Evolutionary conservation across 73 alveolate genomes (phyloP), one percentile per base, ranked within the genome.

Genomic region (Paramecium primaurelia): DNA sequence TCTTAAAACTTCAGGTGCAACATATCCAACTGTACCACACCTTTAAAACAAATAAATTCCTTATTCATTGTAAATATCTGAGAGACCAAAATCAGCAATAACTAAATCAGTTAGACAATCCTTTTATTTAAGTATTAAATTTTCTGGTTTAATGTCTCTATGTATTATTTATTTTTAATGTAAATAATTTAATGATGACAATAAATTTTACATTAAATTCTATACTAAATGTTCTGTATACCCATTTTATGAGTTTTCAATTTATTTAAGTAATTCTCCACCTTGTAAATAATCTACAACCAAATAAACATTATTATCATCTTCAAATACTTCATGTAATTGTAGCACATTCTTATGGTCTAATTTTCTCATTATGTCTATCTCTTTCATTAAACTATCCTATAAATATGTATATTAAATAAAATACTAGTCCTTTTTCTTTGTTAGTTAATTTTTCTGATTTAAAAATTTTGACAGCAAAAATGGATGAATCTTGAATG

Each of bases 1-100:
- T 49, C 92, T 64, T 20, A 93, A 92, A 60, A 95, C 94, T 95
- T 95, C 98, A 25, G 93, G 93, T 11, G 93, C 88, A 47, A 87
- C 73, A 45, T 87, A 87, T 75, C 60, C 88, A 34, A 40, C 14
- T 32, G 88, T 75, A n/a, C 88, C 88, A 75, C 88, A 75, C 8
- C 47, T 68, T 32, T 28, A 42, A 34, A 68, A 68, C 11, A 68
- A 25, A 26, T 68, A 68, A 68, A 32, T n/a, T 12, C 84, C 40
- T 68, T 68, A 11, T 68, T 68, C 47, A 68, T 68, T 34, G 47
- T 68, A 68, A 32, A 68, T 68, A 32, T 68, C 84, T 32, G 93
- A 71, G 26, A 87, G 38, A 37, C 93, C 93, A 37, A 87, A 87
- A 26, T 87, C 93, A 18, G 93, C 87, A 73, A 91, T 69, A 4